These are phyloP conservation scores for Delphinella strobiligena DNA, from an alignment of 2,329 filamentous ascomycete genomes.

Conservation along the genomic window DNA sequence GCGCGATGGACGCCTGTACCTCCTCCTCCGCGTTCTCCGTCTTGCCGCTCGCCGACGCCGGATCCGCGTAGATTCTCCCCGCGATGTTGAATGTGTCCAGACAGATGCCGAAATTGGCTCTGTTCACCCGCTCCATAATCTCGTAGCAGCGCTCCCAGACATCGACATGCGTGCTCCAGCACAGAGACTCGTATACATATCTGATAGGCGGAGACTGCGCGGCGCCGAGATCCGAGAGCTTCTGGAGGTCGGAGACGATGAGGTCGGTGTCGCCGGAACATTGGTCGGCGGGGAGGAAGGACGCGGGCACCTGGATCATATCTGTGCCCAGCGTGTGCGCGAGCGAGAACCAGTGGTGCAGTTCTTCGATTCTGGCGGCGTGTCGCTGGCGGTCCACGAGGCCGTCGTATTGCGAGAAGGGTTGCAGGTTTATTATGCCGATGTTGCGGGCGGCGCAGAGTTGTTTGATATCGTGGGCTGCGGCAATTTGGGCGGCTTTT, in stretches of 20 bases:
- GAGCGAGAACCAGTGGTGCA: slow-evolving; percentile 58
- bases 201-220: slow-evolving; percentile 44
- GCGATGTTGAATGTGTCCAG: slow-evolving; percentile 15
- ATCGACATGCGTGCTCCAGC: slow-evolving; percentile 58
- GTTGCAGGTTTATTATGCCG: slow-evolving; percentile 56
- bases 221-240: slow-evolving; percentile 56
- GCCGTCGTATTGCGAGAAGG: slow-evolving; percentile 69
- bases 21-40: slow-evolving; percentile 30
- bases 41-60: slow-evolving; percentile 6
- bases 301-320: slow-evolving; percentile 62
- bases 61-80: slow-evolving; percentile 12
- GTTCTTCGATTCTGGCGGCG: slow-evolving; percentile 44
- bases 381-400: slow-evolving; percentile 51
- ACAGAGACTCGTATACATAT: slow-evolving; percentile 63
- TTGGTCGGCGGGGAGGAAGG: slow-evolving; percentile 46
- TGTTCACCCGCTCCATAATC: slow-evolving; percentile 38
- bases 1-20: slow-evolving; percentile 41
- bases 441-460: slow-evolving; percentile 47
- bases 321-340: slow-evolving; percentile 54
- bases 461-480: slow-evolving; percentile 43
- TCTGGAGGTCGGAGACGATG: slow-evolving; percentile 50
- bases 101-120: slow-evolving; percentile 12
- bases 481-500: slow-evolving; percentile 37
- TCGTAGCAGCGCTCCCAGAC: slow-evolving; percentile 64
- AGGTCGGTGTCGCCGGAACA: slow-evolving; percentile 40